Conservation (phyloP, 805 yeast genomes). For the Candida railenensis region DNA sequence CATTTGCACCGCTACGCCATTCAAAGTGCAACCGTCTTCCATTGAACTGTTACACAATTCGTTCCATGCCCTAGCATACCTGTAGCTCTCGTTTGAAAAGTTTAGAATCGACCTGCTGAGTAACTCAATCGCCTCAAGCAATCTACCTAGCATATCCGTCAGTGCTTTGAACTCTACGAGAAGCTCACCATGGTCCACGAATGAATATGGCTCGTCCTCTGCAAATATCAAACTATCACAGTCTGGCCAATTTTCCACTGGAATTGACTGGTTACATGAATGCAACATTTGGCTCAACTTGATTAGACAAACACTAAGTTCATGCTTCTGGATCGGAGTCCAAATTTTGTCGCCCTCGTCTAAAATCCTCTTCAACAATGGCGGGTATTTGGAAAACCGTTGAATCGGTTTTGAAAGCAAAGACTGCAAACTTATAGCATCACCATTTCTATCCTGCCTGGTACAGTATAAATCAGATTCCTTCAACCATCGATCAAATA, state of each 20-base stretch:
- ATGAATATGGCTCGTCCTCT: neutral
- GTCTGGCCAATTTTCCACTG: constrained; percentile 14
- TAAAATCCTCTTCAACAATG: constrained; percentile 14
- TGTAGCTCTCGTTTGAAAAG: constrained; percentile 5
- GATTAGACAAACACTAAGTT: constrained; percentile 17
- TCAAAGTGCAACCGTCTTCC: constrained; percentile 1
- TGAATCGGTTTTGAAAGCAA: constrained; percentile 46
- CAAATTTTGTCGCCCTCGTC: constrained; percentile 10
- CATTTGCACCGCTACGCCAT: too few relatives aligned
- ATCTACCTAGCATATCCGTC: neutral
- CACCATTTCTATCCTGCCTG: constrained; percentile 18
- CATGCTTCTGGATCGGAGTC: constrained; percentile 9
- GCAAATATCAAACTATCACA: neutral
- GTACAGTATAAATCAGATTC: constrained; percentile 24
- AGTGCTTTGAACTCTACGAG: neutral
- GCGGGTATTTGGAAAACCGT: constrained; percentile 37
- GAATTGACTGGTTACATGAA: constrained; percentile 5
- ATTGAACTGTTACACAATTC: constrained; percentile 5
- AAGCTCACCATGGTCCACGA: neutral
- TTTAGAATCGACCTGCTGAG: neutral
- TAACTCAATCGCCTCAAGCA: neutral
- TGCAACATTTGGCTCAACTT: constrained; percentile 19
- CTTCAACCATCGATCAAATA: constrained; percentile 27
- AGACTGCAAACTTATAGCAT: neutral
- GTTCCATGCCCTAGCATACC: constrained; percentile 9